Base-by-base conservation (phyloP, 305 asterid genomes). In the Solanum aculeatissimum region DNA sequence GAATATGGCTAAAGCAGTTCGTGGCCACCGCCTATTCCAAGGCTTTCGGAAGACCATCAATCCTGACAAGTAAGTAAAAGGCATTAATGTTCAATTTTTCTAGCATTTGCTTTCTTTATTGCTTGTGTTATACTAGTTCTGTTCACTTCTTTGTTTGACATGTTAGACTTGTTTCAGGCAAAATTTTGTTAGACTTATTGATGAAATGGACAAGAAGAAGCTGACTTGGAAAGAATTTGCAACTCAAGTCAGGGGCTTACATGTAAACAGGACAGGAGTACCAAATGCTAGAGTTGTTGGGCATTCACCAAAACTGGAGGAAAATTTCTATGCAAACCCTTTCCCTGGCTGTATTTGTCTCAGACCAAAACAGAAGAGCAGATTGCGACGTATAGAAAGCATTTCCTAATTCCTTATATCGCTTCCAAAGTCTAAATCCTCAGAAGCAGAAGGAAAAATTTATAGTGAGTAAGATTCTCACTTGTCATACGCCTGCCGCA, bases 281-380 rank as follows among this genome's bases (percentile, higher is more conserved):
- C 84, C 84, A 54, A 81, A 63, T 32, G 53, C 27, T 18, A 62
- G 86, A 78, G 66, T 42, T 16, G 70, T 78, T 58, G 86, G 70
- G 43, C 45, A 32, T 32, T 43, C 55, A 19, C 78, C 86, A 14
- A 74, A 94, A 91, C 92, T 95, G 63, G 99, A 97, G 89, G 99
- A 97, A 90, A 95, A 95, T 87, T 97, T 95, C 85, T 97, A 93
- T 75, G 99, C 99, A 55, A 97, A 97, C 89, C 98, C 99, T 15
- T 89, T 92, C 80, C 98, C 98, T 16, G 98, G 97, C 55, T 97
- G 99, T 86, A 90, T 97, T 81, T 97, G 99, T 88, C 45, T 29
- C 43, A 77, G 18, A 75, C 16, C 81, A 25, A 18, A 75, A 47
- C 42, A 23, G 43, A 75, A 49, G 42, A 25, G 43, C 43, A 75